These are phyloP conservation scores for Aspergillus quadricinctus DNA, from an alignment of 2,329 filamentous ascomycete genomes.

Conservation along the genomic window DNA sequence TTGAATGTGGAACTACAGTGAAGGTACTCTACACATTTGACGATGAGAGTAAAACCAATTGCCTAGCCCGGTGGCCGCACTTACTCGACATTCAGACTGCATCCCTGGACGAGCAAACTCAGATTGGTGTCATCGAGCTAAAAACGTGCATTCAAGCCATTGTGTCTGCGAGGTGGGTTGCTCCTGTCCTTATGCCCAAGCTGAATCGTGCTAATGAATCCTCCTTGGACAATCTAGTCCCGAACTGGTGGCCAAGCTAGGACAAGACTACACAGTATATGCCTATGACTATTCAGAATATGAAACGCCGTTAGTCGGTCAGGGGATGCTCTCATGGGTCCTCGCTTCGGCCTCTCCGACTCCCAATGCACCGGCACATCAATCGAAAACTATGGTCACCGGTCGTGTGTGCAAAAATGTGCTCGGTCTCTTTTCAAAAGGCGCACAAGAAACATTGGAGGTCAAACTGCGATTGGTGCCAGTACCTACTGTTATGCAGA, in stretches of 20 bases:
- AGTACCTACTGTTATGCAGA: slow-evolving; percentile 62
- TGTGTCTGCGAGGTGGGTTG: slow-evolving; percentile 53
- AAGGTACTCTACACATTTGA: slow-evolving; percentile 98
- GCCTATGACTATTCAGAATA: slow-evolving; percentile 95
- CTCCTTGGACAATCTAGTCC: slow-evolving; percentile 54
- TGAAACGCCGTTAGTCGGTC: slow-evolving; percentile 86
- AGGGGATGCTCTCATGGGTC: slow-evolving; percentile 88
- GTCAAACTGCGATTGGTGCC: slow-evolving; percentile 84
- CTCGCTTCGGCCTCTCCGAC: slow-evolving; percentile 59
- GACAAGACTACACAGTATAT: slow-evolving; percentile 91
- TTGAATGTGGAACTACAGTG: slow-evolving; percentile 51
- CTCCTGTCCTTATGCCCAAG: not conserved
- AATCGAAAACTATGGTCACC: slow-evolving; percentile 68
- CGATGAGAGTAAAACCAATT: slow-evolving; percentile 79
- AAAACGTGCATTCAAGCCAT: slow-evolving; percentile 84
- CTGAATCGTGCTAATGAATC: not conserved
- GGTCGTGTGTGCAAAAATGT: slow-evolving; percentile 86
- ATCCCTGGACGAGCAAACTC: slow-evolving; percentile 69
- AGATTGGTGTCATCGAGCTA: slow-evolving; percentile 84
- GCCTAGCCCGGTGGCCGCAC: slow-evolving; percentile 79
- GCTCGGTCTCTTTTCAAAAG: slow-evolving; percentile 76
- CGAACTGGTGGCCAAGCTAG: slow-evolving; percentile 69
- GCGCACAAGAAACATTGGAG: slow-evolving; percentile 79
- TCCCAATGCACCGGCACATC: slow-evolving; percentile 52
- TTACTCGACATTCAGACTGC: slow-evolving; percentile 75